Evolutionary conservation across 148 eudicot species (phyloP), one percentile per base, ranked within the genome.

Genomic region (Pharnaceum exiguum): DNA sequence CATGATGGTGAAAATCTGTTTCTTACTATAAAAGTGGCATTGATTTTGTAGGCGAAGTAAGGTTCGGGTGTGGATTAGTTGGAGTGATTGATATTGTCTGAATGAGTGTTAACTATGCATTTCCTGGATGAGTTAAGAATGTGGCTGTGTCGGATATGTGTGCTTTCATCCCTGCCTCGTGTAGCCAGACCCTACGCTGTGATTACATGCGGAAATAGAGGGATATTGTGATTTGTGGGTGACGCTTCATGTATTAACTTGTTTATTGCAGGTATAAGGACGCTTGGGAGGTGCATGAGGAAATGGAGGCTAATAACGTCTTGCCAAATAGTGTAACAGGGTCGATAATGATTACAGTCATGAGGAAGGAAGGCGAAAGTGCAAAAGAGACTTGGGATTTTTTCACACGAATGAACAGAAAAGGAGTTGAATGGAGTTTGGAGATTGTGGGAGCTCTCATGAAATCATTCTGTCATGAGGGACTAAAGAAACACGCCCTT

Each of bases 351-450:
- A 88, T 93, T 35, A 93, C 96, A 60, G 58, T 85, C 44, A 79
- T 83, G 89, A 79, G 90, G 70, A 93, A 77, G 73, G 71, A 59
- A 42, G 89, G 95, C 24, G 75, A 59, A 71, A 87, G 75, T 67
- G 96, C 96, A 18, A 85, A 85, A 85, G 95, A 82, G 39, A 85
- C 94, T 3, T 93, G 94, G 94, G 81, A 79, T 0, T 83, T 93
- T 57, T 87, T 93, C 29, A 73, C 79, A 43, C 81, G 71, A 69
- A 74, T 88, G 90, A 85, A 77, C 47, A 77, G 76, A 47, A 85
- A 82, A 75, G 96, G 95, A 21, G 66, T 80, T 15, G 62, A 83
- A 61, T 93, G 98, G 98, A 81, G 89, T 70, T 57, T 79, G 30
- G 98, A 88, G 73, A 77, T 77, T 24, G 57, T 74, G 31, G 96